Evolutionary conservation across 345 rosid genomes (phyloP).

Genomic region (Eucalyptus victrix): DNA sequence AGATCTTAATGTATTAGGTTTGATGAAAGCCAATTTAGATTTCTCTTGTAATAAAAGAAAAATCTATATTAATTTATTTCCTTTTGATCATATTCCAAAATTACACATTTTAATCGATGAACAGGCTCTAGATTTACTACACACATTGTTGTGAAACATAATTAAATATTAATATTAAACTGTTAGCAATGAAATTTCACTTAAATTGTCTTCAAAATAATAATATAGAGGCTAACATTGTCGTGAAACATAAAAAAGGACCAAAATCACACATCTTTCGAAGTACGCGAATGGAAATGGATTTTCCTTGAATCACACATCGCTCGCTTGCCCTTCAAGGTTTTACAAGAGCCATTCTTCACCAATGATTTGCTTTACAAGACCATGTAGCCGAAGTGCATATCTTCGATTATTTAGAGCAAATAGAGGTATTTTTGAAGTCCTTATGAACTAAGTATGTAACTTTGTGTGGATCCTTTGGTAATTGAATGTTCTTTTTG

Average conservation of each 20-base stretch:
- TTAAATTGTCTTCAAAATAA: background rate
- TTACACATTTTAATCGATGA: background rate
- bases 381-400: background rate
- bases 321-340: background rate
- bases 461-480: background rate
- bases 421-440: background rate
- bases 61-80: background rate
- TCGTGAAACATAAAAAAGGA: background rate
- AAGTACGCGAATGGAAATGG: background rate
- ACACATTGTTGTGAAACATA: no score
- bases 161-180: background rate
- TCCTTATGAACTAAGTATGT: background rate
- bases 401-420: background rate
- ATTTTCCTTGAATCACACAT: background rate
- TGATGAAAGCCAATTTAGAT: background rate
- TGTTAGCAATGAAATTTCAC: background rate
- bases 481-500: background rate
- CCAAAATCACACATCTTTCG: background rate
- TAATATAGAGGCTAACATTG: background rate
- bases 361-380: background rate
- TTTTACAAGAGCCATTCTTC: background rate
- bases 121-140: background rate
- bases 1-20: background rate
- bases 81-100: background rate
- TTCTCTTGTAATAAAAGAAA: background rate